These are phyloP conservation scores for Zopfochytrium polystomum DNA, from an alignment of 371 early-diverging fungal genomes.

Conservation along the genomic window DNA sequence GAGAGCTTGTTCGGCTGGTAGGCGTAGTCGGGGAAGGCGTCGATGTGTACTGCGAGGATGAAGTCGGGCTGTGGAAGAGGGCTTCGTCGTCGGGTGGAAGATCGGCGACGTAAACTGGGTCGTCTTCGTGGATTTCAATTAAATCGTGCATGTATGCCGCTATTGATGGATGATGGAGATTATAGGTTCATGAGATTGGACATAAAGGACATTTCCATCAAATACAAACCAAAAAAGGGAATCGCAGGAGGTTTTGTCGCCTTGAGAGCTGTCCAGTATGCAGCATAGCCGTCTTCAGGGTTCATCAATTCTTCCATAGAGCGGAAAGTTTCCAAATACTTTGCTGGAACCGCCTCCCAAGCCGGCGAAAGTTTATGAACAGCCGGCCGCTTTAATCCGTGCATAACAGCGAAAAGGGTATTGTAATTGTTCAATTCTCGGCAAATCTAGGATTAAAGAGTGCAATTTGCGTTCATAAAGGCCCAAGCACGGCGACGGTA, in stretches of 20 bases:
- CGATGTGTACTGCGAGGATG: not conserved
- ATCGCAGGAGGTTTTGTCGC: constrained; percentile 38
- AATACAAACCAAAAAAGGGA: constrained; percentile 41
- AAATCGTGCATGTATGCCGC: constrained; percentile 47
- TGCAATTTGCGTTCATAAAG: not conserved
- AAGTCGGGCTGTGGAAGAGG: not conserved
- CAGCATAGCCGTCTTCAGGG: constrained; percentile 35
- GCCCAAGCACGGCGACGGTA: not conserved
- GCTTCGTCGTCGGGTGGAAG: constrained; percentile 1
- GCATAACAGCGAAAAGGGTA: constrained; percentile 38
- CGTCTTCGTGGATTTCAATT: constrained; percentile 40
- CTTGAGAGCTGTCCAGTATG: constrained; percentile 42
- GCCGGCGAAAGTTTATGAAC: constrained; percentile 30
- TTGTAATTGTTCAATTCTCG: constrained; percentile 45
- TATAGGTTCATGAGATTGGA: not conserved
- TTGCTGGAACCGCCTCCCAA: constrained; percentile 45
- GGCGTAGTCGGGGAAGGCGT: not conserved
- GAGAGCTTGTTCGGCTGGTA: no score
- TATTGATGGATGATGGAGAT: constrained; percentile 5
- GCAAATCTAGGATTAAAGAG: constrained; percentile 23
- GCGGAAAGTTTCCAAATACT: constrained; percentile 40
- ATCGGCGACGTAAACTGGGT: constrained; percentile 28
- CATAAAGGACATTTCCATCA: constrained; percentile 1
- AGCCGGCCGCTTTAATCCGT: constrained; percentile 41
- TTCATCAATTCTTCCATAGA: constrained; percentile 37